Conservation (phyloP, 345 rosid species). For the Dimocarpus longan region DNA sequence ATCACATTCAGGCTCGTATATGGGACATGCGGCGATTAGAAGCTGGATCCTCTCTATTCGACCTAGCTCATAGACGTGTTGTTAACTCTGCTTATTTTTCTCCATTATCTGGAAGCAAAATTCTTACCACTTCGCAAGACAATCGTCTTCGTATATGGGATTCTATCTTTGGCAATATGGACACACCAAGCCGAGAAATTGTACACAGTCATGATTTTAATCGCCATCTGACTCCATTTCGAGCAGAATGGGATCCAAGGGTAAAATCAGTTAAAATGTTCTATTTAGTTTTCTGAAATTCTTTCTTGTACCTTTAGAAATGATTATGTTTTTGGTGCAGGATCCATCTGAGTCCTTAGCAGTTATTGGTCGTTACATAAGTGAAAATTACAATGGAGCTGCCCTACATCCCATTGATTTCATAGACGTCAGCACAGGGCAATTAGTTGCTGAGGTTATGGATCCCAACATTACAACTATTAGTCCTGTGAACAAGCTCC, state of each 20-base stretch:
- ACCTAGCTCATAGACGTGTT: conserved; percentile 79
- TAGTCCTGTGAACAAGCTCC: conserved; percentile 90
- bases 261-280: conserved; percentile 34
- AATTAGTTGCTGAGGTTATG: conserved; percentile 89
- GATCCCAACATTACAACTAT: conserved; percentile 95
- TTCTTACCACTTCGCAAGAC: conserved; percentile 90
- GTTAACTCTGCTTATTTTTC: conserved; percentile 98
- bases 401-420: conserved; percentile 97
- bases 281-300: background rate
- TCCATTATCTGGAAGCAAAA: conserved; percentile 80
- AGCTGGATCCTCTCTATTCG: conserved; percentile 57
- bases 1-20: conserved; percentile 70
- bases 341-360: conserved; percentile 88
- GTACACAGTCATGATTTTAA: conserved; percentile 98
- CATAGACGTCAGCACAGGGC: conserved; percentile 80
- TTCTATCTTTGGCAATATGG: conserved; percentile 80
- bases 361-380: conserved; percentile 88
- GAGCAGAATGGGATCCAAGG: conserved; percentile 99
- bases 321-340: conserved; percentile 39
- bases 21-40: conserved; percentile 90
- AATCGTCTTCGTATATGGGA: conserved; percentile 93
- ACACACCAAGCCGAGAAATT: conserved; percentile 88
- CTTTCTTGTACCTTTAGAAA: background rate
- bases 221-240: conserved; percentile 87
- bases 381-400: conserved; percentile 86